phyloP scores from a whole-genome alignment of 106 monocot genomes.

The Acorus gramineus region DNA sequence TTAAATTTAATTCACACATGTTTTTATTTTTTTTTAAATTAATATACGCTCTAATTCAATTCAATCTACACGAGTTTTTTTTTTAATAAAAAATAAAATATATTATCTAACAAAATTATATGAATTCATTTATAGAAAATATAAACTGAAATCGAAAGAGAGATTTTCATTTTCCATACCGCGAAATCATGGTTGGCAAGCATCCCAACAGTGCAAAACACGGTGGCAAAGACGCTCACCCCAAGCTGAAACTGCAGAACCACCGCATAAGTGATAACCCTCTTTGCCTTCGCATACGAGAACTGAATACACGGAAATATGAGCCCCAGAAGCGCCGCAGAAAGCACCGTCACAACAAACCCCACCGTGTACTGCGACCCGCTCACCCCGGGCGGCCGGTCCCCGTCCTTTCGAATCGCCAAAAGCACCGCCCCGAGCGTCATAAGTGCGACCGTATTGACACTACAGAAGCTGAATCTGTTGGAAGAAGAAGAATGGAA shows the following conservation, averaged over 20 bases:
- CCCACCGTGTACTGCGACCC: conserved; percentile 20
- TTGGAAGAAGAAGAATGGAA: conserved; percentile 27
- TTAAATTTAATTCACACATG: too few species aligned
- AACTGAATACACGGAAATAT: conserved; percentile 41
- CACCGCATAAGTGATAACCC: conserved; percentile 17
- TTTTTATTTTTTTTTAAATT: too few species aligned
- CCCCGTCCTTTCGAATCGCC: conserved; percentile 6
- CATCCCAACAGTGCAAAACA: conserved; percentile 31
- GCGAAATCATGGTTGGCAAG: conserved; percentile 30
- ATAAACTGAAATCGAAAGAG: background rate
- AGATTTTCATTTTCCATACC: conserved; percentile 1
- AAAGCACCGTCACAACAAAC: conserved; percentile 18
- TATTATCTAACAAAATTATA: background rate
- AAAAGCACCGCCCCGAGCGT: conserved; percentile 32
- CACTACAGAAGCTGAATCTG: conserved; percentile 31
- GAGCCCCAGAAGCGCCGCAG: conserved; percentile 23
- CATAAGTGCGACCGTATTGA: conserved; percentile 39
- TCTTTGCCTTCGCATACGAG: conserved; percentile 13
- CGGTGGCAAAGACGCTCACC: conserved; percentile 15
- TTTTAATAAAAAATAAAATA: background rate
- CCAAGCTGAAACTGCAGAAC: conserved; percentile 47
- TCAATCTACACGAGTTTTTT: too few species aligned
- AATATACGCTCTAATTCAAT: too few species aligned
- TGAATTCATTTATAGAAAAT: background rate
- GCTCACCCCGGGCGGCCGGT: conserved; percentile 21